phyloP scores from a whole-genome alignment of 2,329 filamentous ascomycete species.

The Cryoendolithus antarcticus region DNA sequence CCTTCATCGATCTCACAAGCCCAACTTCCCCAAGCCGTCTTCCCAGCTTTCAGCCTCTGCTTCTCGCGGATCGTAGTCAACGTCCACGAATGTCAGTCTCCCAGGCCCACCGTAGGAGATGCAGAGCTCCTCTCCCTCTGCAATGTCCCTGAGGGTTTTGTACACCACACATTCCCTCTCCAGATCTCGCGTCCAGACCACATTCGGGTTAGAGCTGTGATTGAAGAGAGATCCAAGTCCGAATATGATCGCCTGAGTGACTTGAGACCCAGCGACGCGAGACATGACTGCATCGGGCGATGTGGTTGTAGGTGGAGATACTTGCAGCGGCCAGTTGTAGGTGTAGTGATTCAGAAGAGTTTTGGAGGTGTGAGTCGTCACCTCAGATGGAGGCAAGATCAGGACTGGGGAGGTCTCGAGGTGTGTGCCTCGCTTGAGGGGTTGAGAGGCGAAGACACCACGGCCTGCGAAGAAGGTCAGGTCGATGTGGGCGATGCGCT shows the following conservation, averaged over 20 bases:
- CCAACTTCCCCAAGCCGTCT: slow-evolving; percentile 10
- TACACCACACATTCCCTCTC: slow-evolving; percentile 36
- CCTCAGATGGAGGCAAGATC: slow-evolving; percentile 36
- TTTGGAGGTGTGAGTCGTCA: slow-evolving; percentile 35
- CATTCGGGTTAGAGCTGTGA: slow-evolving; percentile 42
- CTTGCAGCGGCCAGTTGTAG: slow-evolving; percentile 36
- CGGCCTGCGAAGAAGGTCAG: slow-evolving; percentile 28
- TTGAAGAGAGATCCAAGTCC: slow-evolving; percentile 49
- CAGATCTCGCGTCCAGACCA: slow-evolving; percentile 42
- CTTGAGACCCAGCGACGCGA: slow-evolving; percentile 16
- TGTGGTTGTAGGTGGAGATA: slow-evolving; percentile 3
- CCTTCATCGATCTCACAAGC: too few relatives aligned
- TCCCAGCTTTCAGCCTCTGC: slow-evolving; percentile 18
- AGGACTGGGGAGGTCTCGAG: slow-evolving; percentile 43
- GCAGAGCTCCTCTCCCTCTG: slow-evolving; percentile 42
- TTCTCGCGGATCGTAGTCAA: too few relatives aligned
- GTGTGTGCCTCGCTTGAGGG: slow-evolving; percentile 36
- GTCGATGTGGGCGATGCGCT: too few relatives aligned
- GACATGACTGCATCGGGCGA: slow-evolving; percentile 2
- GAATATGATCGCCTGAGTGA: slow-evolving; percentile 40
- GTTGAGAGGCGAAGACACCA: slow-evolving; percentile 37
- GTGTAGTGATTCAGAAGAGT: slow-evolving; percentile 45
- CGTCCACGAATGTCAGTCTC: slow-evolving; percentile 33
- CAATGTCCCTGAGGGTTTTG: slow-evolving; percentile 36
- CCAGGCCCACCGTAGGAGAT: slow-evolving; percentile 35